These are phyloP conservation scores for Pulicaria dysenterica DNA, from an alignment of 129 eudicot species.

Conservation along the genomic window DNA sequence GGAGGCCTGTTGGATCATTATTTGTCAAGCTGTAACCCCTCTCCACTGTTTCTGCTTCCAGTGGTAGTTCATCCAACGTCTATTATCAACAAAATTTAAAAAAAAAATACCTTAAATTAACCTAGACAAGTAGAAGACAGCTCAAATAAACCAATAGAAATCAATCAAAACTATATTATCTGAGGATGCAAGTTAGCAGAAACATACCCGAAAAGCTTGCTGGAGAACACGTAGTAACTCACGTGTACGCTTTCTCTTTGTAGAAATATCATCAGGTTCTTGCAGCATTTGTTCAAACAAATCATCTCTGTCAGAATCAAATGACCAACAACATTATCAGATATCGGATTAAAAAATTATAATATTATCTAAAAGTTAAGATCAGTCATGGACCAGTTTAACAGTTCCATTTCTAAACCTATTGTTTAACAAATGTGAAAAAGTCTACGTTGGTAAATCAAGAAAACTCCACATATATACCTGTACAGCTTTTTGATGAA, in stretches of 20 bases:
- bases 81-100: slow-evolving; percentile 12
- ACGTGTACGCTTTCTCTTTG: slow-evolving; percentile 80
- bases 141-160: not conserved
- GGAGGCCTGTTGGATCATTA: slow-evolving; percentile 80
- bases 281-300: slow-evolving; percentile 95
- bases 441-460: not conserved
- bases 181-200: not conserved
- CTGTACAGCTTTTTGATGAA: slow-evolving; percentile 86
- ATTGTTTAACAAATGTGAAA: not conserved
- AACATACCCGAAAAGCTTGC: slow-evolving; percentile 85
- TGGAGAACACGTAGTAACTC: slow-evolving; percentile 83
- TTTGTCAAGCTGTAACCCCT: slow-evolving; percentile 71
- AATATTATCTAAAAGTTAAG: not conserved
- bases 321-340: slow-evolving; percentile 1
- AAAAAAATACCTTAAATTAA: not conserved
- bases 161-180: not conserved
- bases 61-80: slow-evolving; percentile 91
- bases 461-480: slow-evolving; percentile 31
- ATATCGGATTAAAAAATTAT: not conserved
- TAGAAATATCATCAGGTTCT: slow-evolving; percentile 91
- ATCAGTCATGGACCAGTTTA: too few species aligned
- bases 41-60: slow-evolving; percentile 82
- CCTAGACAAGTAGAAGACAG: not conserved
- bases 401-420: not conserved
- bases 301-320: slow-evolving; percentile 66